Evolutionary conservation across 345 rosid species (phyloP), one percentile per base, ranked within the genome.

Genomic region (Schrenkiella parvula): DNA sequence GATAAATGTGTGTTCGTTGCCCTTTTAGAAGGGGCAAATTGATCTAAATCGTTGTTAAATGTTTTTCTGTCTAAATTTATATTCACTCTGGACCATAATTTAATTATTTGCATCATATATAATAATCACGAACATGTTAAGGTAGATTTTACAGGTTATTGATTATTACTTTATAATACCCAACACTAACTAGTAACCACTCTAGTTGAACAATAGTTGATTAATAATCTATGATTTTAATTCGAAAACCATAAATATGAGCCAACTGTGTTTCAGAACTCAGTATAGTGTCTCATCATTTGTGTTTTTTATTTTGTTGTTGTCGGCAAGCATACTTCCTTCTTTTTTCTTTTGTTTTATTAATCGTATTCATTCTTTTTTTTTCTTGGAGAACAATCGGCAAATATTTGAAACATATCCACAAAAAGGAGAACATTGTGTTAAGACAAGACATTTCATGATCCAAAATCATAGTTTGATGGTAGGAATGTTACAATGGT

Each of bases 1-100:
- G 44, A 67, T 59, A 59, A 74, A 67, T 74, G 68, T 51, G 46
- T 59, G 55, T 22, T 74, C 78, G 47, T 74, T 74, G 63, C 78
- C 78, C 73, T 59, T 41, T 31, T 50, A 51, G 41, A 67, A 74
- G 34, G 73, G 78, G 68, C 63, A 74, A 48, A 21, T 58, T 39
- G 34, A 42, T 64, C 23, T 43, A 63, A 31, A 56, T 9, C 6
- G 26, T 38, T 71, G 67, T 60, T 8, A 60, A 26, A 32, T 59
- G 51, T 25, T 70, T 70, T 38, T 64, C 8, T 44, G 58, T 29
- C 50, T 23, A 14, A 13, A 56, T 13, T 26, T 4, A 15, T 44
- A 42, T 62, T 72, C 52, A 51, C 26, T 63, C 1, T 54, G 13
- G 39, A 54, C 71, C 65, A 35, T 64, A 9, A 15, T 37, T 43